Base-by-base conservation (phyloP, 768 basidiomycete genomes). In the Russula brevipes region DNA sequence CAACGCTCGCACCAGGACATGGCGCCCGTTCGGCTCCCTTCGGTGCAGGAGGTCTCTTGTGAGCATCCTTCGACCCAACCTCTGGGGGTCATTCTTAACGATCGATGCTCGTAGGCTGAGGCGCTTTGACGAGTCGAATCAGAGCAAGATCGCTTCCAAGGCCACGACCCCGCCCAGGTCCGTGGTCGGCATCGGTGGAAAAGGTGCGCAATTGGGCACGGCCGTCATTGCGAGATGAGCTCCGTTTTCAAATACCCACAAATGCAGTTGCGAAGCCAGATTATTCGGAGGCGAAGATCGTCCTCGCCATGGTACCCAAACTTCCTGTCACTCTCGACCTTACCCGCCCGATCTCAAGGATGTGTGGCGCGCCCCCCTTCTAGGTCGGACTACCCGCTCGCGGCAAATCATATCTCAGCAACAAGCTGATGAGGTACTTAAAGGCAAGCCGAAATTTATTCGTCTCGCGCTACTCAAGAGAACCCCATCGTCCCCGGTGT, bases 271-370 rank as follows among this genome's bases (percentile, higher is more conserved):
- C 91, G 58, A 98, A 96, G 74, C 97, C 97, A 5, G 97, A 99
- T 71, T 98, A 98, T 70, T 97, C 94, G 3, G 95, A 98, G 72
- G 92, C 93, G 42, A 99, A 98, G 82, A 97, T 99, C 67, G 94
- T 99, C 7, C 83, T 98, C 11, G 96, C 96, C 3, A 98, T 98
- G 92, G 96, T 94, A 57, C 54, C 76, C 61, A 14, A 58, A 64
- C 51, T 4, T 24, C 60, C 44, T 61, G 17, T 33, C 62, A 10
- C 16, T 36, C 33, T 8, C 19, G 12, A 35, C 57, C 24, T 45
- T 36, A 24, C 52, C 30, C 14, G 24, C 19, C 42, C 38, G 42
- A 7, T 24, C 31, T 55, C 14, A 56, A 38, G 55, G 44, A 33
- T 35, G 41, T 58, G 51, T 35, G 9, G 24, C 24, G 24, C 24